These are phyloP conservation scores for Yamadazyma laniorum DNA, from an alignment of 805 yeast species.

Conservation along the genomic window DNA sequence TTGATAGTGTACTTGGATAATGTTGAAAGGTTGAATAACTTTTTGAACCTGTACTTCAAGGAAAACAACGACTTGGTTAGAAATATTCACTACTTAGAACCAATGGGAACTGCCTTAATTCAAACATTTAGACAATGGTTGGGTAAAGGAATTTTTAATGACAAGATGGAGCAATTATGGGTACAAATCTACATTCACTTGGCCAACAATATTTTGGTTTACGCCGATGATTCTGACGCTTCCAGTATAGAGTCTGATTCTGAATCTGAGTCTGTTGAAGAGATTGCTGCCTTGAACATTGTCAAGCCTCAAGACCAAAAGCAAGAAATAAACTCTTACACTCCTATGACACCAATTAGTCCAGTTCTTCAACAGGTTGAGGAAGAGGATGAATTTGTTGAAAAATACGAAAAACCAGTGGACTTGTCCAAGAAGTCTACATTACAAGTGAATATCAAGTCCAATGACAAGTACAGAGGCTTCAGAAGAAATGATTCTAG, in stretches of 20 bases:
- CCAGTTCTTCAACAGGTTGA: conserved; percentile 16
- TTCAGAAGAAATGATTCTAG: conserved; percentile 36
- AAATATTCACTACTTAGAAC: conserved; percentile 35
- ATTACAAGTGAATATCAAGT: conserved; percentile 13
- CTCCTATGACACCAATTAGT: conserved; percentile 15
- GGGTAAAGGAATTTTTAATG: conserved; percentile 29
- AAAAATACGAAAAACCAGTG: conserved; percentile 8
- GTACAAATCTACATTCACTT: conserved; percentile 38
- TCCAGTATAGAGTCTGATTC: conserved; percentile 16
- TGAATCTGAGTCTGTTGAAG: conserved; percentile 19
- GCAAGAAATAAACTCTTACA: conserved; percentile 3
- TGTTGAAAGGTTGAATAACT: conserved; percentile 28
- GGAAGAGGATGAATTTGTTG: conserved; percentile 12
- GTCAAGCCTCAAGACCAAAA: conserved; percentile 1
- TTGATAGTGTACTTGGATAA: conserved; percentile 32
- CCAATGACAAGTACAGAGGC: conserved; percentile 35
- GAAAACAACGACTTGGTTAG: conserved; percentile 28
- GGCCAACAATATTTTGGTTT: conserved; percentile 36
- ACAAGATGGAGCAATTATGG: conserved; percentile 37
- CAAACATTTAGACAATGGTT: conserved; percentile 37
- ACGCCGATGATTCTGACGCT: conserved; percentile 17
- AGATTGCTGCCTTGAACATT: conserved; percentile 29
- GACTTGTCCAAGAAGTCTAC: conserved; percentile 13
- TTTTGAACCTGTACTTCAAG: conserved; percentile 29
- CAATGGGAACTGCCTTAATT: conserved; percentile 40